Conservation (phyloP, 306 rosid genomes). For the Glycine tomentella region DNA sequence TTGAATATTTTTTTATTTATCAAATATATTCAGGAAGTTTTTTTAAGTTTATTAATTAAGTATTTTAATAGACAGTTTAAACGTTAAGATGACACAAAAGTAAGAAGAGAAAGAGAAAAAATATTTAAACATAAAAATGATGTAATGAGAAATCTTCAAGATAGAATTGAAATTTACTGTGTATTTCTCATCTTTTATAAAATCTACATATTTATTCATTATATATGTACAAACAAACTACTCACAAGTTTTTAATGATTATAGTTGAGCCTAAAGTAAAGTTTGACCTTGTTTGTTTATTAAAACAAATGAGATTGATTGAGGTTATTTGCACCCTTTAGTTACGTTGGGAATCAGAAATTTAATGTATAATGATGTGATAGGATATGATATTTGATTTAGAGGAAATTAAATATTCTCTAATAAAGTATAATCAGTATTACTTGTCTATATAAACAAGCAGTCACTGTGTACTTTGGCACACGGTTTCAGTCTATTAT, state of each 20-base stretch:
- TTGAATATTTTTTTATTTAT: not conserved
- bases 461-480: no score
- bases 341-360: no score
- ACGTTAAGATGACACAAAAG: no score
- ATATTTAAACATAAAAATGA: not conserved
- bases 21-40: not conserved
- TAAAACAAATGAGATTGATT: not conserved
- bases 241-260: not conserved
- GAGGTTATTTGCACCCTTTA: not conserved
- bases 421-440: no score
- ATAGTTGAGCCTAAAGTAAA: not conserved
- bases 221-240: not conserved
- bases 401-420: no score
- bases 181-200: not conserved
- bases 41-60: no score
- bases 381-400: no score
- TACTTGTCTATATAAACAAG: no score
- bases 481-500: no score
- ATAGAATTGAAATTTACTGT: not conserved
- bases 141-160: not conserved
- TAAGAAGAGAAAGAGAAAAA: not conserved
- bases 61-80: no score
- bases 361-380: no score
- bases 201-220: not conserved
- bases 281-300: not conserved